These are phyloP conservation scores for Colletotrichum lentis DNA, from an alignment of 2,329 filamentous ascomycete genomes.

Conservation along the genomic window DNA sequence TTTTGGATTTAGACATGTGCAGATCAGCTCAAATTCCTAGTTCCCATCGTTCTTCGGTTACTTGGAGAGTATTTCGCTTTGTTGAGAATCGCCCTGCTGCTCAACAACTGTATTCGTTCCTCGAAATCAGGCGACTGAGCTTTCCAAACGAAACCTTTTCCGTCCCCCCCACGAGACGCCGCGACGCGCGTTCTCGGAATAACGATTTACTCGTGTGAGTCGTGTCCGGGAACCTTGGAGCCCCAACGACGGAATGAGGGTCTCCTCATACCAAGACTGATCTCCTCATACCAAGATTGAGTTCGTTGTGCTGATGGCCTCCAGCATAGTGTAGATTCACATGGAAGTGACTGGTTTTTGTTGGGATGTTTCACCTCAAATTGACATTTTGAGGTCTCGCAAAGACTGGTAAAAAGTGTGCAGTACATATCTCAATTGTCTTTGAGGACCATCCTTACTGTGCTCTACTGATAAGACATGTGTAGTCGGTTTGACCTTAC, in stretches of 20 bases:
- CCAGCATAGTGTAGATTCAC: neutral
- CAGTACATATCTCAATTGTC: neutral
- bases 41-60: no score
- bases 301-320: neutral
- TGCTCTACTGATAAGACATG: neutral
- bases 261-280: no score
- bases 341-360: neutral
- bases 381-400: neutral
- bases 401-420: neutral
- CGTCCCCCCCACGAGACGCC: neutral
- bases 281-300: no score
- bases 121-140: no score
- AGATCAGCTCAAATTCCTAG: no score
- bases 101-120: no score
- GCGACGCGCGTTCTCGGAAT: neutral
- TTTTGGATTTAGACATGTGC: no score
- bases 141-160: no score
- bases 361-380: neutral
- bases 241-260: no score
- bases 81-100: no score
- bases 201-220: no score
- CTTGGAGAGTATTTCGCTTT: no score
- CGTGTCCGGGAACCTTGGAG: neutral
- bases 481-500: neutral
- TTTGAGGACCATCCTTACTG: neutral